Percentiles rank a stretch among this genome's conserved stretches.
These are phyloP conservation scores for Penicillium goetzii DNA, from an alignment of 495 filamentous ascomycete species.

Conservation along the genomic window DNA sequence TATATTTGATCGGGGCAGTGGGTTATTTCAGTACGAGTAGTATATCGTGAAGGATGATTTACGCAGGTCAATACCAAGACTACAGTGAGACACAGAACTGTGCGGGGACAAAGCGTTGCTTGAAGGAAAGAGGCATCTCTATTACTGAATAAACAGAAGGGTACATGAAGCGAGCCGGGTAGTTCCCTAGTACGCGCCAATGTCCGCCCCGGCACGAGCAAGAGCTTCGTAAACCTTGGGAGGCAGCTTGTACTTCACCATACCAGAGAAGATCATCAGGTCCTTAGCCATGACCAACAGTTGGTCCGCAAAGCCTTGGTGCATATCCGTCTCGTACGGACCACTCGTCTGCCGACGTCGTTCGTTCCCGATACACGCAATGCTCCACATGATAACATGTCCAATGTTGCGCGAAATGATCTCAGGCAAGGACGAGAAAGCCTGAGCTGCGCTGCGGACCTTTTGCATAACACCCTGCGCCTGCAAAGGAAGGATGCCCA, in stretches of 20 bases:
- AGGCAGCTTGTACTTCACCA: slow-evolving; percentile 85
- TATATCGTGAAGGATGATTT: background rate
- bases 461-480: slow-evolving; percentile 67
- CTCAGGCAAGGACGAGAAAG: slow-evolving; percentile 73
- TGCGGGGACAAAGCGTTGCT: no score
- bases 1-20: background rate
- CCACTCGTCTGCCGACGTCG: slow-evolving; percentile 66
- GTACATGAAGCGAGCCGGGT: background rate
- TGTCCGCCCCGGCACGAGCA: slow-evolving; percentile 73
- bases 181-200: slow-evolving; percentile 55
- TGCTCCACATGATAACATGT: slow-evolving; percentile 89
- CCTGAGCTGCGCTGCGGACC: slow-evolving; percentile 75
- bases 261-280: slow-evolving; percentile 90
- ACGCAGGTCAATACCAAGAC: background rate
- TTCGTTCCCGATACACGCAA: slow-evolving; percentile 77
- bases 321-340: slow-evolving; percentile 74
- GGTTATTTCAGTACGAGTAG: no score
- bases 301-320: slow-evolving; percentile 67
- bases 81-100: background rate
- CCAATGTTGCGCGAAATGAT: slow-evolving; percentile 84
- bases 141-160: background rate
- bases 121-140: background rate
- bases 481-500: slow-evolving; percentile 77
- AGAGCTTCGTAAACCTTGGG: slow-evolving; percentile 78
- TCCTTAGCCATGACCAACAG: slow-evolving; percentile 80